phyloP scores from a whole-genome alignment of 2,329 filamentous ascomycete species.

The Coniochaeta sp. region DNA sequence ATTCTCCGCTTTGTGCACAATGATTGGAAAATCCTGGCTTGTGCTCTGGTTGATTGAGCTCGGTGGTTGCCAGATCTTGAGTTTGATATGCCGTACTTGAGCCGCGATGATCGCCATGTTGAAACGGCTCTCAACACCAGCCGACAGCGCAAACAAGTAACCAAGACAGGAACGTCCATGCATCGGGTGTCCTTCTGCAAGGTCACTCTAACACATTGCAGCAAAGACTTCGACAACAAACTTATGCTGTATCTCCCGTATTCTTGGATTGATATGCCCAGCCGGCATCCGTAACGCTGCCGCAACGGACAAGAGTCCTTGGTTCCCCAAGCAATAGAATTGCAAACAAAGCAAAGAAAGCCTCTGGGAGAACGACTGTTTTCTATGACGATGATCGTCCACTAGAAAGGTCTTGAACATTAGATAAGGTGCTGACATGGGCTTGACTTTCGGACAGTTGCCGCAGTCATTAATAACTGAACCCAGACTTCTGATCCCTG shows the following conservation, averaged over 20 bases:
- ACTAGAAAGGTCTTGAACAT: too few species aligned
- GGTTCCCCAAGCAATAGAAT: too few species aligned
- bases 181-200: not conserved
- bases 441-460: too few species aligned
- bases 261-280: too few species aligned
- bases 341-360: too few species aligned
- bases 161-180: not conserved
- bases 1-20: too few species aligned
- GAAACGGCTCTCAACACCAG: not conserved
- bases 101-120: not conserved
- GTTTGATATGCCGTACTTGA: not conserved
- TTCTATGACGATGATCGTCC: too few species aligned
- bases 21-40: too few species aligned
- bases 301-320: too few species aligned
- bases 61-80: not conserved
- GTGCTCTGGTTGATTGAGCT: not conserved
- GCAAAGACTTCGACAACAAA: not conserved
- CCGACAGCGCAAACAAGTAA: not conserved
- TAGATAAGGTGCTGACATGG: too few species aligned
- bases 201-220: not conserved
- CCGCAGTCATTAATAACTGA: not conserved
- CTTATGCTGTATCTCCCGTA: not conserved
- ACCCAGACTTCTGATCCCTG: not conserved
- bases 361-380: too few species aligned
- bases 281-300: too few species aligned